Evolutionary conservation across 768 basidiomycete species (phyloP).

Genomic region (Pluteus cervinus): DNA sequence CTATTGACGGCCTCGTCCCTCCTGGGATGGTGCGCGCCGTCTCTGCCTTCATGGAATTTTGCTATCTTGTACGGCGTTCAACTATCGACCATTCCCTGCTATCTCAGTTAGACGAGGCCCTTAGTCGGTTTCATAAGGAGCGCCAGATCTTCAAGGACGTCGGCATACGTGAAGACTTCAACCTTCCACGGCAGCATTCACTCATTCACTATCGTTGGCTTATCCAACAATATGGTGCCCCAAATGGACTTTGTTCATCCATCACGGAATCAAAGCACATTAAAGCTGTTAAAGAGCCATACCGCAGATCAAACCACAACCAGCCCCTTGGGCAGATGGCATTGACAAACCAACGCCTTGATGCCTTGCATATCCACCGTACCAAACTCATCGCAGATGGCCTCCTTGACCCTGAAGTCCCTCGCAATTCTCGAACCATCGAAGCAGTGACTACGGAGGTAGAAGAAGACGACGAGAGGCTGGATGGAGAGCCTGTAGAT

Average conservation of each 20-base stretch:
- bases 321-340: conserved; percentile 20
- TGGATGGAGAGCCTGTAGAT: too few relatives aligned
- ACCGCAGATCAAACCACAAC: conserved; percentile 14
- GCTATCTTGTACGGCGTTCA: conserved; percentile 14
- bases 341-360: conserved; percentile 12
- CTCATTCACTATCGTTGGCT: conserved; percentile 5
- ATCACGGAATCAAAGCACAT: conserved; percentile 14
- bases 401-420: too few relatives aligned
- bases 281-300: conserved; percentile 18
- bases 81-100: conserved; percentile 6
- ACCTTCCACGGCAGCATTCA: conserved; percentile 6
- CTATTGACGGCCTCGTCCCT: conserved; percentile 16
- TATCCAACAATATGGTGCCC: conserved; percentile 6
- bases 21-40: conserved; percentile 11
- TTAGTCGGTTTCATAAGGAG: conserved; percentile 13
- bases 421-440: too few relatives aligned
- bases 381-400: too few relatives aligned
- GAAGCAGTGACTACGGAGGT: too few relatives aligned
- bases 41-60: conserved; percentile 15
- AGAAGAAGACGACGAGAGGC: too few relatives aligned
- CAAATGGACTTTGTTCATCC: conserved; percentile 10
- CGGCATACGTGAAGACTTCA: conserved; percentile 2
- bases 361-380: conserved; percentile 15
- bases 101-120: conserved; percentile 4
- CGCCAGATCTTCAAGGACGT: conserved; percentile 16